Evolutionary conservation across 2,329 filamentous ascomycete species (phyloP).

Genomic region (Acrocalymma vagum): DNA sequence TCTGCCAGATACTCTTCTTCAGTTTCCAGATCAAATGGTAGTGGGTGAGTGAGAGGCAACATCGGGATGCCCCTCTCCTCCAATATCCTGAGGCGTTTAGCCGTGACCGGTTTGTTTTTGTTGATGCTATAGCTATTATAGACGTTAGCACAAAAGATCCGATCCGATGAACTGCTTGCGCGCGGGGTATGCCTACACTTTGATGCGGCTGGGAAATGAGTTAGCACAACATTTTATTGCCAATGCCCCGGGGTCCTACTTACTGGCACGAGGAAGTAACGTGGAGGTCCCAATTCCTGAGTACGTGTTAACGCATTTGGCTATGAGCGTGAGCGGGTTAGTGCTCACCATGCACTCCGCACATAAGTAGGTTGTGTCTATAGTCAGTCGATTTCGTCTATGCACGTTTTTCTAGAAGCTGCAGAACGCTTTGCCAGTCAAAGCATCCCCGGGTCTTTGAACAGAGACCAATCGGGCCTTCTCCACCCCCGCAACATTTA

Average conservation of each 20-base stretch:
- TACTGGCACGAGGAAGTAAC: conserved; percentile 69
- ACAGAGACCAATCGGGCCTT: neutral
- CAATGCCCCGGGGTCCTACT: conserved; percentile 11
- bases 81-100: conserved; percentile 60
- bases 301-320: conserved; percentile 16
- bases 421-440: neutral
- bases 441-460: conserved; percentile 4
- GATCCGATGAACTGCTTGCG: conserved; percentile 2
- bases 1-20: conserved; percentile 59
- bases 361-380: conserved; percentile 55
- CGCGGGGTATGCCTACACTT: conserved; percentile 14
- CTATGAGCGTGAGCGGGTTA: conserved; percentile 1
- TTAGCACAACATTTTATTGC: conserved; percentile 13
- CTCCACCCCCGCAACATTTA: conserved; percentile 34
- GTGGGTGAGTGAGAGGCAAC: conserved; percentile 62
- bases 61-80: conserved; percentile 59
- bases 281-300: conserved; percentile 73
- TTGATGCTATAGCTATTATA: conserved; percentile 69
- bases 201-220: conserved; percentile 52
- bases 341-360: conserved; percentile 50
- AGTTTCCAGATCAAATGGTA: conserved; percentile 59
- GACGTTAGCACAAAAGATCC: conserved; percentile 2
- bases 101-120: conserved; percentile 57
- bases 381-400: conserved; percentile 18
- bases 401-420: conserved; percentile 14